These are phyloP conservation scores for Secale cereale DNA, from an alignment of 176 grass and related monocot species.

Conservation along the genomic window DNA sequence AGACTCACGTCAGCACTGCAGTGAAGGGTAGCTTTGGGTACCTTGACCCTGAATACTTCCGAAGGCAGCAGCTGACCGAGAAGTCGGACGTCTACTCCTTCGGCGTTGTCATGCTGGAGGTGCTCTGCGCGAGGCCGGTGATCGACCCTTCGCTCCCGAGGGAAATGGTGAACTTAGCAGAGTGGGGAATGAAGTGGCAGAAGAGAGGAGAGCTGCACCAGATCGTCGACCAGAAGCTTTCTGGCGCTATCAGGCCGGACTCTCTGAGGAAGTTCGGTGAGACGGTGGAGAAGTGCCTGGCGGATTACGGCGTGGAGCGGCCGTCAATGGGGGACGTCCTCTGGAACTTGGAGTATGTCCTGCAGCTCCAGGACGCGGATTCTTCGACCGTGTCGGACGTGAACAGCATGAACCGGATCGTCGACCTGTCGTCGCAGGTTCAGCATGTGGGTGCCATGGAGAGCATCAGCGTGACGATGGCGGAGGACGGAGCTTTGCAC, in stretches of 20 bases:
- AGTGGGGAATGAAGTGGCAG: constrained; percentile 96
- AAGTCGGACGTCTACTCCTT: constrained; percentile 97
- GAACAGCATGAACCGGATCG: constrained; percentile 75
- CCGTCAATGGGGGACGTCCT: constrained; percentile 87
- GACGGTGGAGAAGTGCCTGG: constrained; percentile 88
- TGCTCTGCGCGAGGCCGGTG: constrained; percentile 81
- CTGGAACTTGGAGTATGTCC: constrained; percentile 88
- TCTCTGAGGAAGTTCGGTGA: constrained; percentile 91
- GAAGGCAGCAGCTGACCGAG: constrained; percentile 81
- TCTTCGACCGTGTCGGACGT: constrained; percentile 52
- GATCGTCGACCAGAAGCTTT: constrained; percentile 68
- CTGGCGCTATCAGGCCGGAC: constrained; percentile 60
- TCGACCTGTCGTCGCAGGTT: constrained; percentile 61
- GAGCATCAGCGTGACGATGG: constrained; percentile 50
- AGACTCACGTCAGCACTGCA: constrained; percentile 94
- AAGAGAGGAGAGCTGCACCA: constrained; percentile 81
- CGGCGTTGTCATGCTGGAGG: constrained; percentile 94
- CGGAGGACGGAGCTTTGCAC: constrained; percentile 38
- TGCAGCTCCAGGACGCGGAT: constrained; percentile 76
- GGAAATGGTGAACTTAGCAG: constrained; percentile 85
- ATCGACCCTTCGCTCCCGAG: constrained; percentile 85
- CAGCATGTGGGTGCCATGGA: constrained; percentile 27
- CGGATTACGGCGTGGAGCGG: constrained; percentile 79
- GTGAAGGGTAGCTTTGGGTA: constrained; percentile 99
- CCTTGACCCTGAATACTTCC: constrained; percentile 93